Evolutionary conservation across 1,284 basidiomycete species (phyloP).

Genomic region (Trichosporon ovoides): DNA sequence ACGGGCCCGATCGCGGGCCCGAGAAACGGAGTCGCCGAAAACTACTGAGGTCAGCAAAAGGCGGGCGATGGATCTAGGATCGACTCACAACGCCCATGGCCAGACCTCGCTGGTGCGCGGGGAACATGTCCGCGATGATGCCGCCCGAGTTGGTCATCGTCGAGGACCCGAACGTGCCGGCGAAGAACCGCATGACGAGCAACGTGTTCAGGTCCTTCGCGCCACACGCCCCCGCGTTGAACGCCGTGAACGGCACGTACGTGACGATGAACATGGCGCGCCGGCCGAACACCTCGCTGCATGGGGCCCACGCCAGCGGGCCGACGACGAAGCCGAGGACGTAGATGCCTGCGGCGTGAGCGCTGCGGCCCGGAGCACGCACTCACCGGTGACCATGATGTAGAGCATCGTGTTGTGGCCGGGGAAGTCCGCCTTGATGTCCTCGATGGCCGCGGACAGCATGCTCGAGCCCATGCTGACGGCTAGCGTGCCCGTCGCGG

Average conservation of each 20-base stretch:
- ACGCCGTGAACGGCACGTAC: constrained; percentile 47
- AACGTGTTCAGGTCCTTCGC: constrained; percentile 46
- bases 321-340: constrained; percentile 22
- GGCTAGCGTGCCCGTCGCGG: constrained; percentile 20
- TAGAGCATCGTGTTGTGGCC: constrained; percentile 22
- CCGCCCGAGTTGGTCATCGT: constrained; percentile 51
- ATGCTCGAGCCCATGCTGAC: constrained; percentile 28
- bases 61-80: neutral
- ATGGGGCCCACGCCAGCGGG: constrained; percentile 32
- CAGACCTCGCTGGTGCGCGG: constrained; percentile 45
- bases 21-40: constrained; percentile 49
- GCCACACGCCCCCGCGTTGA: constrained; percentile 49
- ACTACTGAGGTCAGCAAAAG: constrained; percentile 39
- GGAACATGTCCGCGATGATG: constrained; percentile 49
- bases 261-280: constrained; percentile 47
- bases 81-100: constrained; percentile 48
- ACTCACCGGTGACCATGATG: constrained; percentile 16
- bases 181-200: constrained; percentile 50
- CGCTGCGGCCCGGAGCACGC: neutral
- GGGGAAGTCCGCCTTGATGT: constrained; percentile 25
- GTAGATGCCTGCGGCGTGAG: constrained; percentile 11
- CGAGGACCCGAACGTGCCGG: constrained; percentile 47
- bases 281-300: constrained; percentile 37
- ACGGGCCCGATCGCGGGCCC: constrained; percentile 34
- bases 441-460: constrained; percentile 24